Percentiles rank a stretch among this genome's conserved stretches.
phyloP scores from a whole-genome alignment of 1,284 basidiomycete genomes.

The Hymenochaete sp. region DNA sequence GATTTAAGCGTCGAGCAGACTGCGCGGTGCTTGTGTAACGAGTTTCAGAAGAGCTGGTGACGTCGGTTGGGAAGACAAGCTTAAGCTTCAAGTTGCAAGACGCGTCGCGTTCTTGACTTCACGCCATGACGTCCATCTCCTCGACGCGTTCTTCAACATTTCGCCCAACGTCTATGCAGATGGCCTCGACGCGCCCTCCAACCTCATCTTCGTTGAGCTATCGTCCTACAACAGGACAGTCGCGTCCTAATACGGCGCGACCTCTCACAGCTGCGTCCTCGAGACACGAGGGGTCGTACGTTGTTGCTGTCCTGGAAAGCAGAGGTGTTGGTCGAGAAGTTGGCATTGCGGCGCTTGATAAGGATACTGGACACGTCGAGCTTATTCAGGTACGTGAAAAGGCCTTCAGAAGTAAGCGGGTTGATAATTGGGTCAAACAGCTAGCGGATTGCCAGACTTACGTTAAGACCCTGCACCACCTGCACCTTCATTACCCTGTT shows the following conservation, averaged over 20 bases:
- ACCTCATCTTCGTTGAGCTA: constrained; percentile 3
- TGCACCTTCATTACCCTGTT: constrained; percentile 66
- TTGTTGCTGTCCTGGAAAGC: constrained; percentile 65
- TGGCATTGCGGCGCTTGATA: constrained; percentile 78
- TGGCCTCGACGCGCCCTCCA: constrained; percentile 7
- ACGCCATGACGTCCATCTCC: background rate
- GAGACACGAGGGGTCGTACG: constrained; percentile 47
- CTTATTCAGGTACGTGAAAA: constrained; percentile 50
- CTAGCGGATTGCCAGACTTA: constrained; percentile 78
- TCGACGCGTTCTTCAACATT: no score
- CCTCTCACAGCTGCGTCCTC: constrained; percentile 55
- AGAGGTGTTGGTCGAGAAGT: constrained; percentile 72
- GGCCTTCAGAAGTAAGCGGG: constrained; percentile 4
- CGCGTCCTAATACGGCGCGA: constrained; percentile 30
- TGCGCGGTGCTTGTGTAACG: no score
- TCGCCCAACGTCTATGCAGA: constrained; percentile 2
- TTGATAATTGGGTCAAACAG: constrained; percentile 30
- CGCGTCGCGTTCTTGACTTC: background rate
- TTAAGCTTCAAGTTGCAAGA: no score
- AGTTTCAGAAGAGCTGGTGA: no score
- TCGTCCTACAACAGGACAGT: constrained; percentile 25
- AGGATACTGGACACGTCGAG: constrained; percentile 67
- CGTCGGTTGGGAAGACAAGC: no score
- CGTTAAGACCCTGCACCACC: constrained; percentile 80
- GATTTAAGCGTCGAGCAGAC: no score